Base-by-base conservation (phyloP, 2,329 filamentous ascomycete genomes). In the Xylariomycetidae sp. region DNA sequence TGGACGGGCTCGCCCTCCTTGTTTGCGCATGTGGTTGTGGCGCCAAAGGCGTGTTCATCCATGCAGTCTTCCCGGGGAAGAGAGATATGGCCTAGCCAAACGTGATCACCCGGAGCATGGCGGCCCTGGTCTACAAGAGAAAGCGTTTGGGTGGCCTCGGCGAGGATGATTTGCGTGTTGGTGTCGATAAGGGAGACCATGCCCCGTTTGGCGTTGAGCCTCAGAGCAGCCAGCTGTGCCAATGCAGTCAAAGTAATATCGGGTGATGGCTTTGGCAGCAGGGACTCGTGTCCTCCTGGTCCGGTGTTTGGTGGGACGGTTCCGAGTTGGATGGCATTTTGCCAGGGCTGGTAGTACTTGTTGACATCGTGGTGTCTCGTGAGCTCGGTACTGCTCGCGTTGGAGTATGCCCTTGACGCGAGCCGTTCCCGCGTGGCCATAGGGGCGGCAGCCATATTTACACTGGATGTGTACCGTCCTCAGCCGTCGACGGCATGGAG, bases 161-260 rank as follows among this genome's bases (percentile, higher is more conserved):
- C 69, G 26, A 76, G 59, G 30, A 75, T 63, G 35, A 67, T 72
- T 51, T 74, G 68, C 9, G 56, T 59, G 3, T 57, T 52, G 5
- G 53, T 50, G 39, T 69, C 67, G 32, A 72, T 64, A 13, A 75
- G 52, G 31, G 68, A 69, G 15, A 75, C 62, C 54, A 75, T 64
- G 26, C 60, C 63, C 23, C 71, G 63, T 39, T 67, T 64, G 17
- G 63, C 62, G 12, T 63, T 57, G 25, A 74, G 56, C 1, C 70
- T 59, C 34, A 74, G 59, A 8, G 70, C 59, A 18, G 63, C 65
- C 16, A 77, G 57, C 48, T 77, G 72, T 4, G 70, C 67, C 36
- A 70, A 66, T 4, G 66, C 62, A 0, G 64, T 68, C 13, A 72
- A 53, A 4, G 58, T 49, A 30, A 53, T 55, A 40, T 64, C 61